A percentile compares a stretch with the other conserved stretches of the same genome.
Evolutionary conservation across 2,329 filamentous ascomycete species (phyloP).

Genomic region (Hypoxylon sp.): DNA sequence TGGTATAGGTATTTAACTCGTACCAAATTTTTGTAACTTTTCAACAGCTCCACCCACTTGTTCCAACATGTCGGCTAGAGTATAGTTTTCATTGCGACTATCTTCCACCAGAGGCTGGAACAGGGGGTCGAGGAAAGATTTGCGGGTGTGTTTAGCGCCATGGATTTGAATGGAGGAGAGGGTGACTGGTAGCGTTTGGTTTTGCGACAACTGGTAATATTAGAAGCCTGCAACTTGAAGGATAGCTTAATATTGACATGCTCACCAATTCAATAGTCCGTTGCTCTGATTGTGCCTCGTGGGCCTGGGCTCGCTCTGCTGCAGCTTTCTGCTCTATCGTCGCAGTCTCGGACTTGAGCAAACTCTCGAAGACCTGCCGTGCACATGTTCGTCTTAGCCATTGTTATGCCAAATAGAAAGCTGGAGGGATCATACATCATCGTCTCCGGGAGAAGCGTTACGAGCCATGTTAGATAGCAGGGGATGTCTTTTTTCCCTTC

Average conservation of each 20-base stretch:
- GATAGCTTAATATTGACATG: neutral
- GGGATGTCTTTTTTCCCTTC: constrained; percentile 10
- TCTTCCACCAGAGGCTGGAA: constrained; percentile 82
- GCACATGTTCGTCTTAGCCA: constrained; percentile 12
- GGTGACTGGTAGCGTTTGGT: constrained; percentile 87
- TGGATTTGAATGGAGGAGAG: constrained; percentile 88
- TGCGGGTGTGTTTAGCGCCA: constrained; percentile 85
- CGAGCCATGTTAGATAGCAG: constrained; percentile 45
- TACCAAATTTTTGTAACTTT: constrained; percentile 83
- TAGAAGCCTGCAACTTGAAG: neutral
- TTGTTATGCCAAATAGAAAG: constrained; percentile 5
- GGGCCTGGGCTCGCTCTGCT: constrained; percentile 43
- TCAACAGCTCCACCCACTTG: constrained; percentile 54
- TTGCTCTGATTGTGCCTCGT: constrained; percentile 68
- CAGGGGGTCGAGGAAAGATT: constrained; percentile 83
- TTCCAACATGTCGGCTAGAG: constrained; percentile 80
- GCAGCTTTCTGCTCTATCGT: constrained; percentile 50
- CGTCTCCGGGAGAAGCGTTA: constrained; percentile 44
- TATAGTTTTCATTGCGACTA: constrained; percentile 76
- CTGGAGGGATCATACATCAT: constrained; percentile 45
- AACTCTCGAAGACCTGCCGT: constrained; percentile 50
- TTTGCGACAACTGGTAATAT: constrained; percentile 75
- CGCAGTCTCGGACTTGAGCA: constrained; percentile 50
- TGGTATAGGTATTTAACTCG: constrained; percentile 43
- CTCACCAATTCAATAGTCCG: constrained; percentile 75